Evolutionary conservation across 805 yeast genomes (phyloP), one percentile per base, ranked within the genome.

Genomic region (Barnettozyma salicaria): DNA sequence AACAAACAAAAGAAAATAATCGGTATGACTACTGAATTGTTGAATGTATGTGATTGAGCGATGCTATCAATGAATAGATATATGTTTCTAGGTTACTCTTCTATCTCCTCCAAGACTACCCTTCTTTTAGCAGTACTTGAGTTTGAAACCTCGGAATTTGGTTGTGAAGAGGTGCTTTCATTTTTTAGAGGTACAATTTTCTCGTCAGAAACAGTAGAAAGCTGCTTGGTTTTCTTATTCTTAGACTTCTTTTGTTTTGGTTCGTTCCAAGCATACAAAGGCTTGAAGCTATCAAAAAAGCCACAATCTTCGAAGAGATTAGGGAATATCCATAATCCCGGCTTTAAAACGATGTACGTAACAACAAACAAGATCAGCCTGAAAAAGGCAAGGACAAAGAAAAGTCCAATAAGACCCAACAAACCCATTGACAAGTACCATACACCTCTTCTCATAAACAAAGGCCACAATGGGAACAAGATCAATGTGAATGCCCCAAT

Each of bases 301-400:
- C 97, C 96, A 51, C 94, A 89, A 56, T 92, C 98, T 44, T 80
- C 98, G 62, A 89, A 92, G 55, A 92, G 68, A 57, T 90, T 90
- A 39, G 98, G 98, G 71, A 87, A 90, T 32, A 92, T 58, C 98
- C 98, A 92, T 57, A 92, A 71, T n/a, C 95, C 95, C 29, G 77
- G 76, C 7, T 77, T 74, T 39, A 72, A 63, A 1, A 74, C 60
- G 32, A 80, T 63, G 46, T 73, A 71, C 0, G 88, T 73, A 35
- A 82, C 48, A 19, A 71, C 48, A 50, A 78, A 86, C 19, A 92
- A 56, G 27, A 89, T 67, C 56, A 89, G 65, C 55, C 98, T 73
- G 23, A 90, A 63, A 30, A 92, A 69, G 2, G 97, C 95, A 49
- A 84, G 60, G 16, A 63, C 82, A 47, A 92, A 82, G 60, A 92